Base-by-base conservation (phyloP, 2,329 filamentous ascomycete species). In the Sarocladiaceae sp. region DNA sequence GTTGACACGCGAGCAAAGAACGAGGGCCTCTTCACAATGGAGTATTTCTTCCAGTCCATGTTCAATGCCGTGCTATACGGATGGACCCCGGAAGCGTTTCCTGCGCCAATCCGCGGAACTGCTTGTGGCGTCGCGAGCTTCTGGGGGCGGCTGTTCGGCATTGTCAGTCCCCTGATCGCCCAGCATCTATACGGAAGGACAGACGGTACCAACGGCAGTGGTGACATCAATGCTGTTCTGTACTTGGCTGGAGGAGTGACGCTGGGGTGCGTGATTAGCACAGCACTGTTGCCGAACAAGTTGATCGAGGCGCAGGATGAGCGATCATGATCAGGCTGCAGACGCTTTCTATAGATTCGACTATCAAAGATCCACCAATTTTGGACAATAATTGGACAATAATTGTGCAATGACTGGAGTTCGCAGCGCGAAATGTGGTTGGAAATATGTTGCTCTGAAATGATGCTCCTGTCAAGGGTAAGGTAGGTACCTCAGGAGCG, bases 91-190 rank as follows among this genome's bases (percentile, higher is more conserved):
- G 74, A 80, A 51, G 73, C 73, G 1, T 80, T 80, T 57, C 74
- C 74, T 0, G 73, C 70, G 2, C 71, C 74, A 0, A 65, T 74
- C 34, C 63, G 76, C 1, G 76, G 74, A 3, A 77, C 74, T 0
- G 77, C 77, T 0, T 74, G 71, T 51, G 77, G 78, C 0, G 48
- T 79, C 11, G 74, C 76, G 2, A 74, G 72, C 47, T 80, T 78
- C 53, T 79, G 74, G 73, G 77, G 77, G 1, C 58, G 77, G 2
- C 44, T 80, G 19, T 77, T 77, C 50, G 72, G 73, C 9, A 80
- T 81, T 34, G 67, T 80, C 13, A 74, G 72, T 29, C 77, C 77
- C 0, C 53, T 80, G 29, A 74, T 76, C 44, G 74, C 73, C 4
- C 69, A 76, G 50, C 61, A 61, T 32, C 35, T 70, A n/a, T 61